phyloP scores from a whole-genome alignment of 2,329 filamentous ascomycete genomes.

The Sodiomyces alkalinus region DNA sequence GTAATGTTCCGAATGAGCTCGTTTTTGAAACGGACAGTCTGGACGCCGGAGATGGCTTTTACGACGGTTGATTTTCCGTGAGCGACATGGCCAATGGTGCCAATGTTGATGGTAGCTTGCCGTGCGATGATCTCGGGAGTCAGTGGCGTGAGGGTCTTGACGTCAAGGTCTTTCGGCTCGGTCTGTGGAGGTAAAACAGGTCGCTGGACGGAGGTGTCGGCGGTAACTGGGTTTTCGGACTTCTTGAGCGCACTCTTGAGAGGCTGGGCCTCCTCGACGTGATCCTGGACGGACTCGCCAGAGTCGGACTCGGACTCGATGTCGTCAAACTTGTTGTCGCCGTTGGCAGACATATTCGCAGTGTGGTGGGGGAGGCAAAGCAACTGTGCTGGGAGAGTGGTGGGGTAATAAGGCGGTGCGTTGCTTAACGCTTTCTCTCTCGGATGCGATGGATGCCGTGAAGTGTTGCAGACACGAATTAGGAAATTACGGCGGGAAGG shows the following conservation, averaged over 20 bases:
- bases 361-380: not conserved
- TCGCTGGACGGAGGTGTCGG: conserved; percentile 37
- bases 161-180: conserved; percentile 76
- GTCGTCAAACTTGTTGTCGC: conserved; percentile 54
- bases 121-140: conserved; percentile 94
- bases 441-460: no score
- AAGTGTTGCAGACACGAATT: no score
- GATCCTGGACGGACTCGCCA: conserved; percentile 47
- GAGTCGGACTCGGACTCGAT: conserved; percentile 58
- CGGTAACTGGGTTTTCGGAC: conserved; percentile 24
- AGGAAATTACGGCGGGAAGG: no score
- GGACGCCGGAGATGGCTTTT: conserved; percentile 96
- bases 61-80: conserved; percentile 98
- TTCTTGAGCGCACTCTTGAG: conserved; percentile 84
- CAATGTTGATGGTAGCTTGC: conserved; percentile 98
- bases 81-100: conserved; percentile 95
- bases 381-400: not conserved
- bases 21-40: conserved; percentile 99
- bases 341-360: conserved; percentile 30
- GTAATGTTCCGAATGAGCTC: conserved; percentile 98
- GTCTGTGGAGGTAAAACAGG: conserved; percentile 68
- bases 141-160: conserved; percentile 64
- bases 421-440: no score
- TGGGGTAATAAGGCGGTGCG: not conserved
- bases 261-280: conserved; percentile 47